Evolutionary conservation across 106 monocot genomes (phyloP).

Genomic region (Iris macrosiphon): DNA sequence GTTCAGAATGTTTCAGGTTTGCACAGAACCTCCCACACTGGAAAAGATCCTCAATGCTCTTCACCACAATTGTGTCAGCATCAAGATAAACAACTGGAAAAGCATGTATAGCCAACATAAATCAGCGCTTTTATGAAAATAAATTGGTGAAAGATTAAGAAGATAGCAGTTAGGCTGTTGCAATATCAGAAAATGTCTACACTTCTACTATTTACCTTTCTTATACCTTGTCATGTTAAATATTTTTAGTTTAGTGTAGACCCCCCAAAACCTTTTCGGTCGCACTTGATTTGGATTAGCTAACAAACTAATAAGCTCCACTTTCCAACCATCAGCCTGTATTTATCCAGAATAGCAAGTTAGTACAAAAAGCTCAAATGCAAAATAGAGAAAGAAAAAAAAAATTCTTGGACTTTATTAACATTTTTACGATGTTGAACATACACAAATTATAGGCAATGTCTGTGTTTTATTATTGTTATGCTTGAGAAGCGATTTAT

Average conservation of each 20-base stretch:
- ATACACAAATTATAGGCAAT: too few species aligned
- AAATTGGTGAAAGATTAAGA: background rate
- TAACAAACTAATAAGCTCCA: constrained; percentile 73
- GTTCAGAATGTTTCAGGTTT: constrained; percentile 97
- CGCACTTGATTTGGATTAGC: constrained; percentile 85
- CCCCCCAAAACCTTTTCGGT: constrained; percentile 99
- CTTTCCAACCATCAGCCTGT: constrained; percentile 98
- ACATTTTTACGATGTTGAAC: background rate
- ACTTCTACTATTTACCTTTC: constrained; percentile 57
- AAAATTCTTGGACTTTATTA: background rate
- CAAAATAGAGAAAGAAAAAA: background rate
- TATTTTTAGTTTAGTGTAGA: constrained; percentile 96
- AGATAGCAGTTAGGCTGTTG: background rate
- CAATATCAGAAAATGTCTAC: background rate
- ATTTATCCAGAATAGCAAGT: constrained; percentile 8
- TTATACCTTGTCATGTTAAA: constrained; percentile 89
- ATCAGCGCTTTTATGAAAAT: constrained; percentile 1
- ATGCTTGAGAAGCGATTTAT: too few species aligned
- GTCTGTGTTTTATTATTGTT: too few species aligned
- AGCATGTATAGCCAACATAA: background rate
- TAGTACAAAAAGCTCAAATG: too few species aligned
- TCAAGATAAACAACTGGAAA: constrained; percentile 96
- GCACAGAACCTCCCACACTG: constrained; percentile 94
- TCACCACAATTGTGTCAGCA: constrained; percentile 94
- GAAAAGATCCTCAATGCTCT: constrained; percentile 94